Conservation (phyloP, 2,329 filamentous ascomycete species). For the Diaporthe citri region DNA sequence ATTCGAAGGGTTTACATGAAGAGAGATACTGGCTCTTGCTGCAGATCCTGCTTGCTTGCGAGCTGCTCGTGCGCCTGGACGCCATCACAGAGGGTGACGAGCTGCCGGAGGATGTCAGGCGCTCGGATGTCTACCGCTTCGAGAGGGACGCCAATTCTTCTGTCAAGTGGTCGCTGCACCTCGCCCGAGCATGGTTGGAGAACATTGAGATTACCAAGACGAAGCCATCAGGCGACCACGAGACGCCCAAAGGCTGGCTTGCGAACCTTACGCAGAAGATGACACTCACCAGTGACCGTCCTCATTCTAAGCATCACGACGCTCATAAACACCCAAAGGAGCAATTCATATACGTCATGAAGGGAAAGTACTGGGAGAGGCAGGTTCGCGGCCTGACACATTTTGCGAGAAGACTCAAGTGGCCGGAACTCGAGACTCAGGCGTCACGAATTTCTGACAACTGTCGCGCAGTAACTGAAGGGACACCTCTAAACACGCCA, state of each 20-base stretch:
- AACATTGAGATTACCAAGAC: conserved; percentile 71
- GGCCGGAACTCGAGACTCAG: conserved; percentile 71
- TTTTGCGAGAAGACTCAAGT: conserved; percentile 72
- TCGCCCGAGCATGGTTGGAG: conserved; percentile 76
- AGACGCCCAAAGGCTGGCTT: conserved; percentile 62
- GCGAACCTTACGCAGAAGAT: conserved; percentile 69
- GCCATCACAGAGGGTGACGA: conserved; percentile 72
- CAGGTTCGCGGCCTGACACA: conserved; percentile 73
- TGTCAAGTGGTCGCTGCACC: conserved; percentile 76
- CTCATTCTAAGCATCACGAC: conserved; percentile 50
- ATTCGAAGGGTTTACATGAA: conserved; percentile 65
- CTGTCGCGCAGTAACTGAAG: conserved; percentile 57
- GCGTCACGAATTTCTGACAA: conserved; percentile 63
- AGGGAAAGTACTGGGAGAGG: conserved; percentile 67
- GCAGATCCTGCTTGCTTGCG: conserved; percentile 74
- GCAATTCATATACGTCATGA: conserved; percentile 61
- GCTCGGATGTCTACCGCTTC: conserved; percentile 71
- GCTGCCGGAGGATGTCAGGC: conserved; percentile 63
- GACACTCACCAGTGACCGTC: conserved; percentile 55
- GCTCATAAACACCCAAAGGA: conserved; percentile 53
- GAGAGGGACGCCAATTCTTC: conserved; percentile 71
- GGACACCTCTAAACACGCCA: conserved; percentile 56
- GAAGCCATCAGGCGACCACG: conserved; percentile 46
- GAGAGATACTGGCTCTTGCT: conserved; percentile 77
- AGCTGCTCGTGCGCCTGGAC: conserved; percentile 75